Percentiles rank a stretch among this genome's conserved stretches.
Evolutionary conservation across 1,284 basidiomycete species (phyloP).

Genomic region (Leucoagaricus sp.): DNA sequence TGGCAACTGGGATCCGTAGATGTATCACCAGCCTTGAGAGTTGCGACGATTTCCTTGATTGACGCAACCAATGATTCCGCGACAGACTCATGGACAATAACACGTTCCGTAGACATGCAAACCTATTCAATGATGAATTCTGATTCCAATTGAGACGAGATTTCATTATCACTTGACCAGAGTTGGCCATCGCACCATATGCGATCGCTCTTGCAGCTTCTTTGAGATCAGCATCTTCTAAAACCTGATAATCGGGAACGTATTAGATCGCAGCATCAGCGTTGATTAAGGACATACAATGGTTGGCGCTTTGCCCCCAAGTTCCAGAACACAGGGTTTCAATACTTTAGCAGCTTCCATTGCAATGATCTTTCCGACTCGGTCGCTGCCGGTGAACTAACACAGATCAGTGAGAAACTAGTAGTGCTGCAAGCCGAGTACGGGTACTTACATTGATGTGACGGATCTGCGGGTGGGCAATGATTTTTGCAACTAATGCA

Average conservation of each 20-base stretch:
- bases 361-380: constrained; percentile 71
- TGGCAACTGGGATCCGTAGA: constrained; percentile 23
- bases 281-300: constrained; percentile 43
- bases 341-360: constrained; percentile 72
- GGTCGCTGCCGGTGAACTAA: constrained; percentile 72
- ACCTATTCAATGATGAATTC: constrained; percentile 34
- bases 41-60: constrained; percentile 32
- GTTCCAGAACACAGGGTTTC: constrained; percentile 72
- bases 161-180: constrained; percentile 57
- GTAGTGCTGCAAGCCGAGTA: too few relatives aligned
- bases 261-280: background rate
- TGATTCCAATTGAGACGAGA: background rate
- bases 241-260: constrained; percentile 38
- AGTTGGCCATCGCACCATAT: constrained; percentile 61
- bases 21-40: constrained; percentile 40
- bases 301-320: constrained; percentile 77
- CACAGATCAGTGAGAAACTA: too few relatives aligned
- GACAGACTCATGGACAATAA: constrained; percentile 54
- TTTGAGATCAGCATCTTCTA: constrained; percentile 62
- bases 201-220: constrained; percentile 58
- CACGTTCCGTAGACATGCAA: constrained; percentile 72
- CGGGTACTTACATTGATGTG: constrained; percentile 39
- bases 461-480: constrained; percentile 53
- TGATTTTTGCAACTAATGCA: constrained; percentile 50
- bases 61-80: constrained; percentile 37